These are phyloP conservation scores for Argentina anserina DNA, from an alignment of 306 rosid species.

Conservation along the genomic window DNA sequence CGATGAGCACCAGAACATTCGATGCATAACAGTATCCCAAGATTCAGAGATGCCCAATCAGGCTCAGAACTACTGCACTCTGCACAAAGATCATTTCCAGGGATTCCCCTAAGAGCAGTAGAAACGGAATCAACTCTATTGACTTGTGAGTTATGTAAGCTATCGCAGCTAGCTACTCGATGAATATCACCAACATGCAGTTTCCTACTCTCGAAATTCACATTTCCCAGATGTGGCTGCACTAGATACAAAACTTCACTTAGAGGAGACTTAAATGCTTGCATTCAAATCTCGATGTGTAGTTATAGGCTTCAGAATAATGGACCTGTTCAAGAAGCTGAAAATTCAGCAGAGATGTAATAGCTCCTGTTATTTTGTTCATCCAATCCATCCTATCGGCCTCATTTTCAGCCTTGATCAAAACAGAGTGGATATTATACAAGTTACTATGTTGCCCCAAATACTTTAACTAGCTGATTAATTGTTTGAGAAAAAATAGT, in stretches of 20 bases:
- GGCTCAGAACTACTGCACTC: slow-evolving; percentile 87
- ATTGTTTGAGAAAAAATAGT: background rate
- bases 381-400: slow-evolving; percentile 96
- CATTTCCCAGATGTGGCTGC: slow-evolving; percentile 55
- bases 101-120: slow-evolving; percentile 64
- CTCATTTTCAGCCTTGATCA: slow-evolving; percentile 87
- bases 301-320: slow-evolving; percentile 9
- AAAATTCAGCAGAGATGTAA: slow-evolving; percentile 68
- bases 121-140: slow-evolving; percentile 56
- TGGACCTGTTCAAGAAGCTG: slow-evolving; percentile 85
- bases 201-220: slow-evolving; percentile 31
- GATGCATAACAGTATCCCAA: slow-evolving; percentile 84
- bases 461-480: background rate
- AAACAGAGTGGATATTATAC: slow-evolving; percentile 24
- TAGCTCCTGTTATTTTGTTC: slow-evolving; percentile 76
- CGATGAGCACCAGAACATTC: slow-evolving; percentile 98
- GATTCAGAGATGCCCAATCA: slow-evolving; percentile 98
- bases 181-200: slow-evolving; percentile 33
- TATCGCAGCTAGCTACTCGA: slow-evolving; percentile 35
- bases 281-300: slow-evolving; percentile 20
- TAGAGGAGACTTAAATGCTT: slow-evolving; percentile 15
- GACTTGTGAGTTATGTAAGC: slow-evolving; percentile 34
- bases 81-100: slow-evolving; percentile 90
- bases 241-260: slow-evolving; percentile 28
- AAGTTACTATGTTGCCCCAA: slow-evolving; percentile 6